These are phyloP conservation scores for Senna tora DNA, from an alignment of 306 rosid genomes.

Conservation along the genomic window DNA sequence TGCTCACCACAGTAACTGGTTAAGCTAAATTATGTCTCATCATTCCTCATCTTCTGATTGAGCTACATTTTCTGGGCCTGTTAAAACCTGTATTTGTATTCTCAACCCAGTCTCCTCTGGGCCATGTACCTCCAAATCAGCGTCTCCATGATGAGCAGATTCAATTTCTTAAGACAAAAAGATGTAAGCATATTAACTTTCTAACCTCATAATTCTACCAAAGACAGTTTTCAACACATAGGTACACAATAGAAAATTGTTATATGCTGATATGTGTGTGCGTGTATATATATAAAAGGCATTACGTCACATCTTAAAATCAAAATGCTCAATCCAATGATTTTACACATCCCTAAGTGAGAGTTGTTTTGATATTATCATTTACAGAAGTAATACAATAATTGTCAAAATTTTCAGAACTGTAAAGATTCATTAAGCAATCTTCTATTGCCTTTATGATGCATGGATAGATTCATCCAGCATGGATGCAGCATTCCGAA, in stretches of 20 bases:
- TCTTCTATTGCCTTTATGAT: too few species aligned
- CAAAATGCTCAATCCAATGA: neutral
- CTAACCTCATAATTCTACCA: neutral
- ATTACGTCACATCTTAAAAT: neutral
- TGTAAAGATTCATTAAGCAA: neutral
- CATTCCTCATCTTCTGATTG: constrained; percentile 63
- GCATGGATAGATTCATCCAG: neutral
- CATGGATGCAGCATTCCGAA: neutral
- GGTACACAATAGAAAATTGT: neutral
- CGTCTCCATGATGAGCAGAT: constrained; percentile 25
- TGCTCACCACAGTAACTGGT: constrained; percentile 57
- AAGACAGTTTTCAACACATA: neutral
- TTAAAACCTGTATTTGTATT: constrained; percentile 55
- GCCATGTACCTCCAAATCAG: constrained; percentile 41
- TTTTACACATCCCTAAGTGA: neutral
- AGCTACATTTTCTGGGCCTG: constrained; percentile 39
- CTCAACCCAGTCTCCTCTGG: constrained; percentile 53
- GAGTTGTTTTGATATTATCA: neutral
- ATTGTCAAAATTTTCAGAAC: neutral
- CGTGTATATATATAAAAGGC: too few species aligned
- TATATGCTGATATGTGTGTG: neutral
- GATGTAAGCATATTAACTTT: constrained; percentile 2
- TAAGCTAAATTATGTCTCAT: constrained; percentile 39
- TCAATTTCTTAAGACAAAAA: constrained; percentile 25
- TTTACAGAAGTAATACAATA: neutral